Evolutionary conservation across 1,284 basidiomycete species (phyloP), one percentile per base, ranked within the genome.

Genomic region (Malassezia dermatis): DNA sequence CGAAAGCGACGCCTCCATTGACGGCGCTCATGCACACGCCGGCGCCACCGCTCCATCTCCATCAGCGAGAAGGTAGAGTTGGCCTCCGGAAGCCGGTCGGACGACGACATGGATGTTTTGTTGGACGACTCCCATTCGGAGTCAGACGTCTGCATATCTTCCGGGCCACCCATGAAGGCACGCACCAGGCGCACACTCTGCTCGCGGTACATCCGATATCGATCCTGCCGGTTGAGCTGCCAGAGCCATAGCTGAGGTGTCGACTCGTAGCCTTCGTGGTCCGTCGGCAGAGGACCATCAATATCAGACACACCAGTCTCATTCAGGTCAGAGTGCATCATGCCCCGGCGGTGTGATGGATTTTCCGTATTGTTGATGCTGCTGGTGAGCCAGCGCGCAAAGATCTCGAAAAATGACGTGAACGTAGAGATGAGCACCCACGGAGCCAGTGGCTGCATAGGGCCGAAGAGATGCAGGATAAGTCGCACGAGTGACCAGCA

Each of bases 401-500:
- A 61, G 2, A 63, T 57, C 45, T 73, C 71, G 48, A 62, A 63
- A 17, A 66, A 52, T 1, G 69, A 64, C 1, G 88, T 89, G 46
- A 86, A 87, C 15, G 84, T 86, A 0, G 83, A 86, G 45, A 89
- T 84, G 8, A 83, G 79, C 2, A 86, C 83, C 88, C 88, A 89
- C 50, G 82, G 83, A 3, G 82, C 77, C 12, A 84, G 79, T 0
- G 88, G 88, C 10, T 86, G 80, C 48, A 77, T 76, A 52, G 81
- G 78, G 35, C 83, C 82, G 56, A 88, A 79, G 39, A 87, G 73
- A 35, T 77, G 79, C 19, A 89, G 80, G 1, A 85, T 87, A 31
- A 86, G 73, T 57, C 87, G 85, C 7, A 87, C 88, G 8, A 86
- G 84, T 2, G 86, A 86, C 87, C 88, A 89, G 73, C 86, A 77